Percentiles rank a stretch among this genome's conserved stretches.
phyloP scores from a whole-genome alignment of 495 filamentous ascomycete genomes.

The Apodospora peruviana region DNA sequence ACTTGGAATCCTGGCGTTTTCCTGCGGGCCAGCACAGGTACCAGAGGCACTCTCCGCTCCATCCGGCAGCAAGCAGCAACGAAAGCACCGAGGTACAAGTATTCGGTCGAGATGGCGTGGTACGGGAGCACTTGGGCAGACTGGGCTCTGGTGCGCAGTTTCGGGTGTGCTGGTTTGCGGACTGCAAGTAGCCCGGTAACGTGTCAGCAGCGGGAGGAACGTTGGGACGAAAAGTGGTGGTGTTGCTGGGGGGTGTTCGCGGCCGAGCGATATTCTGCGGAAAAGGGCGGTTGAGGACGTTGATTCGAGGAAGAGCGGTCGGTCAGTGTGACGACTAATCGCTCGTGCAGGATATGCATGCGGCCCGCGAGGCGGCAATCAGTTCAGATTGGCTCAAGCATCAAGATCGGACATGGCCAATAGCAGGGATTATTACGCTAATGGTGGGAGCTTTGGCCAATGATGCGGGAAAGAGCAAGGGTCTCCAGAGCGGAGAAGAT shows the following conservation, averaged over 20 bases:
- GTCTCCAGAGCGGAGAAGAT: constrained; percentile 2
- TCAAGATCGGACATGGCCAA: constrained; percentile 23
- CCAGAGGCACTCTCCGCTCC: background rate
- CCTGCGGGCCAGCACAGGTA: constrained; percentile 7
- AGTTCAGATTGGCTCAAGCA: constrained; percentile 32
- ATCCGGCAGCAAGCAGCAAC: background rate
- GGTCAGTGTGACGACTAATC: constrained; percentile 31
- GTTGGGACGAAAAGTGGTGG: background rate
- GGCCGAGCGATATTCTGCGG: background rate
- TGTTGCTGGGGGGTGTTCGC: constrained; percentile 5
- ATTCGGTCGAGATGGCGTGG: constrained; percentile 15
- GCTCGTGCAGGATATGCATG: constrained; percentile 32
- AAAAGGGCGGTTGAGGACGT: constrained; percentile 15
- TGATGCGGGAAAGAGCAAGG: constrained; percentile 20
- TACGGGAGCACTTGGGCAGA: constrained; percentile 20
- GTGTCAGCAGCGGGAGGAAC: constrained; percentile 7
- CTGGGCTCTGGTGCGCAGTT: background rate
- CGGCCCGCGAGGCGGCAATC: constrained; percentile 30
- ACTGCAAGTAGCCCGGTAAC: constrained; percentile 18
- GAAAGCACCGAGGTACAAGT: constrained; percentile 11
- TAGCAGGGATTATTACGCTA: constrained; percentile 20
- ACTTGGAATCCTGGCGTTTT: constrained; percentile 3
- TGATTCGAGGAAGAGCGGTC: constrained; percentile 29
- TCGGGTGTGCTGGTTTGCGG: background rate
- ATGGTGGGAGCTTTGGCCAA: constrained; percentile 27